Percentiles rank a stretch among this genome's conserved stretches.
phyloP scores from a whole-genome alignment of 2,329 filamentous ascomycete species.

The Coniochaeta pulveracea region DNA sequence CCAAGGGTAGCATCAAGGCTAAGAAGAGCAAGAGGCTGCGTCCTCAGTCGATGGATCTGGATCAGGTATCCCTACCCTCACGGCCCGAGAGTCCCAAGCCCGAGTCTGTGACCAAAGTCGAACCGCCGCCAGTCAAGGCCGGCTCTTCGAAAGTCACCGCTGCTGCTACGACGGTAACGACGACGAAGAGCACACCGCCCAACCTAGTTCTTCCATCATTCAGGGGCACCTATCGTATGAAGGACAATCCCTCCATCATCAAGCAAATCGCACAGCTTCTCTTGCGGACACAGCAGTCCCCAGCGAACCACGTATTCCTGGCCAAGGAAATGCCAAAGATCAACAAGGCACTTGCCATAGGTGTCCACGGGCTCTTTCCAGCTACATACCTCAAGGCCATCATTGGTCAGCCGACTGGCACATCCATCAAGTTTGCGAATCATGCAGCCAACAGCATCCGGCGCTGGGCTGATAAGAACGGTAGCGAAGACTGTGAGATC shows the following conservation, averaged over 20 bases:
- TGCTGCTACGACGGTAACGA: conserved; percentile 11
- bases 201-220: conserved; percentile 65
- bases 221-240: conserved; percentile 53
- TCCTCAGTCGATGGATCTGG: conserved; percentile 35
- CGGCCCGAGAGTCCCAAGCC: conserved; percentile 22
- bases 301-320: conserved; percentile 61
- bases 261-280: conserved; percentile 51
- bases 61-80: conserved; percentile 21
- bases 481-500: conserved; percentile 66
- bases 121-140: conserved; percentile 11
- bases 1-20: conserved; percentile 13
- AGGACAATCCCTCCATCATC: conserved; percentile 59
- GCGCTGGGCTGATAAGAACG: conserved; percentile 66
- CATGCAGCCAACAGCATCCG: conserved; percentile 76
- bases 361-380: conserved; percentile 89
- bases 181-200: conserved; percentile 28
- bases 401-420: conserved; percentile 89
- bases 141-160: conserved; percentile 9
- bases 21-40: conserved; percentile 33
- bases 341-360: conserved; percentile 81
- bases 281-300: conserved; percentile 40
- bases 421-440: conserved; percentile 85
- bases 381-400: conserved; percentile 79
- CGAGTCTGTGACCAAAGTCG: conserved; percentile 14
- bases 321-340: conserved; percentile 59